Conservation (phyloP, 2,329 filamentous ascomycete genomes). For the Alternaria rosae region DNA sequence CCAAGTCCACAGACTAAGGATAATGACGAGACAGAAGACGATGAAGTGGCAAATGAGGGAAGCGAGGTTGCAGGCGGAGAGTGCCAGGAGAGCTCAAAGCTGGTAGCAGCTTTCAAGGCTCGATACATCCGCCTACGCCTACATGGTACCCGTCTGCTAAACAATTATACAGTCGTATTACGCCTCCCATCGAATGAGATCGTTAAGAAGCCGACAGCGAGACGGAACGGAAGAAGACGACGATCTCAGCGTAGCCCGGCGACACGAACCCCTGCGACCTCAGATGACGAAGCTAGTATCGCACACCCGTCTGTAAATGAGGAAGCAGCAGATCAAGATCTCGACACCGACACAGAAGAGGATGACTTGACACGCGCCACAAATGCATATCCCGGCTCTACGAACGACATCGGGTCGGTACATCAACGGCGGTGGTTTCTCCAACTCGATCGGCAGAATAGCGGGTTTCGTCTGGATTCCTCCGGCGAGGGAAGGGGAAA, state of each 20-base stretch:
- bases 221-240: not conserved
- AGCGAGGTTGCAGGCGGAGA: not conserved
- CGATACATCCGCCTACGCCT: slow-evolving; percentile 53
- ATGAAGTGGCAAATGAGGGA: not conserved
- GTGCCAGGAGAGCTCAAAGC: slow-evolving; percentile 45
- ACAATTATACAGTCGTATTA: slow-evolving; percentile 51
- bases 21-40: not conserved
- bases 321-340: slow-evolving; percentile 3
- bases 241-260: not conserved
- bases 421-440: slow-evolving; percentile 74
- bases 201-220: not conserved
- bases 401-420: slow-evolving; percentile 70
- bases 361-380: slow-evolving; percentile 58
- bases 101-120: slow-evolving; percentile 49
- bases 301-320: not conserved
- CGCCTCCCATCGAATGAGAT: slow-evolving; percentile 34
- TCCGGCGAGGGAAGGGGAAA: not conserved
- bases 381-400: slow-evolving; percentile 72
- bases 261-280: not conserved
- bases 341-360: slow-evolving; percentile 54
- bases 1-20: slow-evolving; percentile 7
- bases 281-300: not conserved
- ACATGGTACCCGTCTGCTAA: slow-evolving; percentile 50
- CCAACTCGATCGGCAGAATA: slow-evolving; percentile 65
- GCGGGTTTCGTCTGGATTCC: slow-evolving; percentile 61